These are phyloP conservation scores for Auricularia auricula-judae DNA, from an alignment of 768 basidiomycete species.

Conservation along the genomic window DNA sequence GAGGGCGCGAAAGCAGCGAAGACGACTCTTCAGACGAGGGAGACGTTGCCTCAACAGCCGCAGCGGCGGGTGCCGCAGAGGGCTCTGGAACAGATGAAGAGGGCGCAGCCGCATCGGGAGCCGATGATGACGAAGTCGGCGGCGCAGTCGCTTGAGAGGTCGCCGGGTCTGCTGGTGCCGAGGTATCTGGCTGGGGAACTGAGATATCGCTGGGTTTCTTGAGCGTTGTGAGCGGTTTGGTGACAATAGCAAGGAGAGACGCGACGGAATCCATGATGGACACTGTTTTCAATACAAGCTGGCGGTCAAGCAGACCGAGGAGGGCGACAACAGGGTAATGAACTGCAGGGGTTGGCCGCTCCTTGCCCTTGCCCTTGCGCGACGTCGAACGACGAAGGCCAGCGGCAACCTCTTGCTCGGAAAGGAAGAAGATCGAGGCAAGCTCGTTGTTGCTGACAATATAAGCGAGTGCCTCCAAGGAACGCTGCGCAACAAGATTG, in stretches of 20 bases:
- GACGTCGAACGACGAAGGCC: slow-evolving; percentile 55
- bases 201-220: slow-evolving; percentile 24
- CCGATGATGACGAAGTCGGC: background rate
- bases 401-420: slow-evolving; percentile 84
- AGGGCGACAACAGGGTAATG: slow-evolving; percentile 89
- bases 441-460: slow-evolving; percentile 79
- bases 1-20: slow-evolving; percentile 51
- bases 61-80: slow-evolving; percentile 6
- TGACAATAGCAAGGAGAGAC: slow-evolving; percentile 75
- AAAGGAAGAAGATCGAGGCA: slow-evolving; percentile 88
- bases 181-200: background rate
- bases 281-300: slow-evolving; percentile 74
- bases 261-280: slow-evolving; percentile 92
- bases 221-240: slow-evolving; percentile 63
- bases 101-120: background rate
- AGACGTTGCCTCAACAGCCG: slow-evolving; percentile 1
- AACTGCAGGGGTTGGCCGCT: slow-evolving; percentile 67
- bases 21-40: slow-evolving; percentile 7
- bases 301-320: slow-evolving; percentile 77
- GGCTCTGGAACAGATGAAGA: background rate
- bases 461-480: slow-evolving; percentile 79
- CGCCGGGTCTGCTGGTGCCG: slow-evolving; percentile 11
- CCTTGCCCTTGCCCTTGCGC: slow-evolving; percentile 94
- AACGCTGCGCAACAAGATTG: slow-evolving; percentile 87
- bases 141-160: slow-evolving; percentile 8